Evolutionary conservation across 345 rosid species (phyloP).

Genomic region (Boechera stricta): DNA sequence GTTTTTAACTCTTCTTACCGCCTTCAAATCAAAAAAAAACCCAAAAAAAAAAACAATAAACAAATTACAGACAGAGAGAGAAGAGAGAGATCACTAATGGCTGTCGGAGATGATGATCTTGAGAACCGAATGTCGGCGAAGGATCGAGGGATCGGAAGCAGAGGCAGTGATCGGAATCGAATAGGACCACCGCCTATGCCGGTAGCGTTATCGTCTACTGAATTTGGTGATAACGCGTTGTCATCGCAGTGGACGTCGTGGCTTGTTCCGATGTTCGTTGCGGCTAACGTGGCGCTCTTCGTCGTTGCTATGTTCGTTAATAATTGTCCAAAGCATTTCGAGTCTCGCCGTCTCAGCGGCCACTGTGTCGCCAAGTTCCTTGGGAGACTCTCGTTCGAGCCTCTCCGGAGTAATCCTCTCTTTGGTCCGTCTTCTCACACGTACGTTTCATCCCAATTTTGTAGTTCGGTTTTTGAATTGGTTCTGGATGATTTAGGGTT

Average conservation of each 20-base stretch:
- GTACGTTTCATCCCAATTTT: conserved; percentile 41
- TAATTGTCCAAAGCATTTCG: conserved; percentile 64
- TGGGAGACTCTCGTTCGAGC: conserved; percentile 85
- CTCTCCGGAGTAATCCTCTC: conserved; percentile 76
- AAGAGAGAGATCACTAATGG: conserved; percentile 37
- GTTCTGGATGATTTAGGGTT: background rate
- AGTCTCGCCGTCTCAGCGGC: conserved; percentile 43
- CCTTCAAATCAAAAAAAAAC: conserved; percentile 6
- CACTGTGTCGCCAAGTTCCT: conserved; percentile 74
- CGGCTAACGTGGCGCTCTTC: conserved; percentile 66
- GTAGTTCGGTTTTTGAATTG: background rate
- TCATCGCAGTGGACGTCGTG: conserved; percentile 76
- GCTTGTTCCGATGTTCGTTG: conserved; percentile 81
- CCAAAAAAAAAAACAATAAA: conserved; percentile 11
- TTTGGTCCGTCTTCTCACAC: conserved; percentile 85
- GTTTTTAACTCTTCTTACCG: conserved; percentile 36
- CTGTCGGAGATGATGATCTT: conserved; percentile 41
- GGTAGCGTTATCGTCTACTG: conserved; percentile 44
- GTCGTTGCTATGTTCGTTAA: conserved; percentile 74
- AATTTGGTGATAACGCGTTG: conserved; percentile 52
- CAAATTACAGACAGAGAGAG: conserved; percentile 14
- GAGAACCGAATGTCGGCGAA: conserved; percentile 45
- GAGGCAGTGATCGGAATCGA: conserved; percentile 41
- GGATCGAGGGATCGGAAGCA: conserved; percentile 39
- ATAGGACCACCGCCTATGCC: conserved; percentile 37